These are phyloP conservation scores for Eustoma russellianum DNA, from an alignment of 257 asterid species.

Conservation along the genomic window DNA sequence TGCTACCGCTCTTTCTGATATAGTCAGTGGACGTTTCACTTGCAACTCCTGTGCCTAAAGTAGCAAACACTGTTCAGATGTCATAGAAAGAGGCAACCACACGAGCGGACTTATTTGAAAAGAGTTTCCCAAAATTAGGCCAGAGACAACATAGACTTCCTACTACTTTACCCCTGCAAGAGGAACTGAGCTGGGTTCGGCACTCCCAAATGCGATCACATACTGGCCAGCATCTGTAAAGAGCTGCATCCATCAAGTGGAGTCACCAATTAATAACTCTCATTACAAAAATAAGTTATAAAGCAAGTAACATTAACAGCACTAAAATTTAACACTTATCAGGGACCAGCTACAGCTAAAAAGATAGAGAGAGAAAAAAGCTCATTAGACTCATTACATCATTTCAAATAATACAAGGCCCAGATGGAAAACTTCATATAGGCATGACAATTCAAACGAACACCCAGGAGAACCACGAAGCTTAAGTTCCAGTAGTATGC, in stretches of 20 bases:
- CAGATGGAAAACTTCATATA: too few relatives aligned
- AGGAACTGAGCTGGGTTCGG: constrained; percentile 43
- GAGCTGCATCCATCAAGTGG: constrained; percentile 39
- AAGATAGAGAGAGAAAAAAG: too few relatives aligned
- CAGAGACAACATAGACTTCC: background rate
- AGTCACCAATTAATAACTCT: constrained; percentile 5
- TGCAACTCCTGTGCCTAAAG: constrained; percentile 62
- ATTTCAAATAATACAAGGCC: too few relatives aligned
- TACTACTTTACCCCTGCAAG: constrained; percentile 46
- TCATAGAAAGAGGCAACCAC: background rate
- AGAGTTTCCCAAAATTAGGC: too few relatives aligned
- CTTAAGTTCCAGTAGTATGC: too few relatives aligned
- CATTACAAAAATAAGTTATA: background rate
- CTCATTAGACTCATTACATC: too few relatives aligned
- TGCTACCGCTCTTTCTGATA: constrained; percentile 86
- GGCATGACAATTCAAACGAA: too few relatives aligned
- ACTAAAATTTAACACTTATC: too few relatives aligned
- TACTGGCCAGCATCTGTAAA: constrained; percentile 98
- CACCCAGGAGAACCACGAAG: too few relatives aligned
- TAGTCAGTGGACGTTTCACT: constrained; percentile 58
- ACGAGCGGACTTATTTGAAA: too few relatives aligned
- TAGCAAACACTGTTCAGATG: constrained; percentile 1
- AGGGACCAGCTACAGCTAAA: too few relatives aligned
- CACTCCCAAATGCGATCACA: constrained; percentile 76
- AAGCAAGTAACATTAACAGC: too few relatives aligned